Percentiles rank a stretch among this genome's conserved stretches.
phyloP scores from a whole-genome alignment of 371 early-diverging fungal genomes.

The Rhizomucor pusillus region DNA sequence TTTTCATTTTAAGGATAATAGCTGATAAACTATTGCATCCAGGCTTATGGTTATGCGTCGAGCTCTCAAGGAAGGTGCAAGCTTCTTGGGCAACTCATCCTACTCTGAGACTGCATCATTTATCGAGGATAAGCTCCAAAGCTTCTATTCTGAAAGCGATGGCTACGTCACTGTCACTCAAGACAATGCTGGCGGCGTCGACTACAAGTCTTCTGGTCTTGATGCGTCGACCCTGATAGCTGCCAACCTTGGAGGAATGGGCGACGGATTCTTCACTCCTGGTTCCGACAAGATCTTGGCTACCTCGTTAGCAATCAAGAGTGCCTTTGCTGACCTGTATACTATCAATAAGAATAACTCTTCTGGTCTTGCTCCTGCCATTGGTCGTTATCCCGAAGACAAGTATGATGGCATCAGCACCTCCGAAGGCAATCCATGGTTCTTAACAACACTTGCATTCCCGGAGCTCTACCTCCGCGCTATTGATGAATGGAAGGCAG shows the following conservation, averaged over 20 bases:
- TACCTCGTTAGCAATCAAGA: constrained; percentile 47
- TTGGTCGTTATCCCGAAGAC: constrained; percentile 78
- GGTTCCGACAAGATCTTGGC: constrained; percentile 50
- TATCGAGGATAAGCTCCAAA: constrained; percentile 32
- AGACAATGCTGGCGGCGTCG: constrained; percentile 30
- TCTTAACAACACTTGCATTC: constrained; percentile 57
- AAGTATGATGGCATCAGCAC: constrained; percentile 61
- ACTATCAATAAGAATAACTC: constrained; percentile 45
- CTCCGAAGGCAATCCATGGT: constrained; percentile 73
- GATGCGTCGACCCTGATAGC: constrained; percentile 69
- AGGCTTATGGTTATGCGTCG: constrained; percentile 55
- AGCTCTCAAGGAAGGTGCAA: constrained; percentile 31
- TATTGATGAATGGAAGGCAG: constrained; percentile 26
- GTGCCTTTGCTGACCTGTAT: constrained; percentile 46
- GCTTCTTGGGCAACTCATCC: constrained; percentile 6
- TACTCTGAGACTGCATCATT: constrained; percentile 11
- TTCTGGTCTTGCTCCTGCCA: constrained; percentile 37
- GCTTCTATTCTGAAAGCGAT: constrained; percentile 42
- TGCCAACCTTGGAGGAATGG: constrained; percentile 43
- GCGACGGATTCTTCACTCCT: constrained; percentile 37
- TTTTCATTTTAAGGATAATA: too few relatives aligned
- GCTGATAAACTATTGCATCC: not conserved
- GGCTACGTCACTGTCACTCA: constrained; percentile 41
- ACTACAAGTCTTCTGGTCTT: constrained; percentile 37
- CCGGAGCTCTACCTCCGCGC: constrained; percentile 69